Base-by-base conservation (phyloP, 2,329 filamentous ascomycete species). In the Ophiostoma tasmaniense region DNA sequence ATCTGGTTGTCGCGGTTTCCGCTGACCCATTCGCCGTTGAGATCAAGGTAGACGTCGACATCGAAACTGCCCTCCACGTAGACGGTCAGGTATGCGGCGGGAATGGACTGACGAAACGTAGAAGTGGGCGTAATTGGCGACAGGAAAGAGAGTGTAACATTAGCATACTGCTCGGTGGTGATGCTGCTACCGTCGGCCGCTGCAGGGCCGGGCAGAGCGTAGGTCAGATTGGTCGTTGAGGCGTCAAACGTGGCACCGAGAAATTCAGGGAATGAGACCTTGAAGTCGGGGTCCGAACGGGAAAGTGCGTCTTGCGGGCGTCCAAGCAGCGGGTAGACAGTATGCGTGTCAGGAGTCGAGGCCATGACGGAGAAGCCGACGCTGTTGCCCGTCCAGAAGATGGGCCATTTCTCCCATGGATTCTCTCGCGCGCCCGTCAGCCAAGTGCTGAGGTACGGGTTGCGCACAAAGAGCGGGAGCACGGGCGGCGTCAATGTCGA, bases 331-430 rank as follows among this genome's bases (percentile, higher is more conserved):
- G 83, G 83, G 71, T 82, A 85, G 42, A 84, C 79, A 8, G 77
- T 78, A 39, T 76, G 75, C 3, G 78, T 77, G 6, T 77, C 76
- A 0, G 81, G 80, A 33, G 83, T 77, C 1, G 79, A 78, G 30
- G 80, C 81, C 79, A 85, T 81, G 61, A 83, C 76, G 3, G 81
- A 81, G 73, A 85, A 82, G 14, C 83, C 83, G 67, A 84, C 76
- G 68, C 75, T 76, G 65, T 75, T 72, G 17, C 75, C 76, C 2
- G 75, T 78, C 75, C 74, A 77, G 70, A 79, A 78, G 77, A 94
- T 94, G 30, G 92, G 92, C 92, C 92, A 96, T 79, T 87, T 85
- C 68, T 87, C 84, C 92, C 92, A 96, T 1, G 92, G 92, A 64
- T 84, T 83, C 69, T 89, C 85, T 73, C 92, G 84, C 55, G 91